Evolutionary conservation across 106 monocot genomes (phyloP).

Genomic region (Gastrodia elata): DNA sequence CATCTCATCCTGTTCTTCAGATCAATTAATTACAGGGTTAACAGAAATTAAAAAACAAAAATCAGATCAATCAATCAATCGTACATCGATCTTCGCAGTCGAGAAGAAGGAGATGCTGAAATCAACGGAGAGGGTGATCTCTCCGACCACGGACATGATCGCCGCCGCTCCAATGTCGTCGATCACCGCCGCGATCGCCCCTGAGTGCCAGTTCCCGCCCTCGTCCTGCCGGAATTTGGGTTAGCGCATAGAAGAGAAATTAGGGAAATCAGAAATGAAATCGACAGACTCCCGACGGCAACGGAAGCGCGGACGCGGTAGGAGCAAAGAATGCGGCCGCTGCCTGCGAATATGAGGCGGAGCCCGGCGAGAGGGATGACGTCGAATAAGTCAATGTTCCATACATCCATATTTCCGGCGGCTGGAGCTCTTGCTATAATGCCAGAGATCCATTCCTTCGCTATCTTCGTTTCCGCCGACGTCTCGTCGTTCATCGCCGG

Average conservation of each 20-base stretch:
- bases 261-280: not conserved
- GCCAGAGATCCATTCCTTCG: conserved; percentile 19
- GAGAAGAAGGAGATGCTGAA: conserved; percentile 53
- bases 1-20: conserved; percentile 26
- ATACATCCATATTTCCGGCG: conserved; percentile 3
- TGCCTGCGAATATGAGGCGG: conserved; percentile 12
- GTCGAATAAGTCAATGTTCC: conserved; percentile 27
- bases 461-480: not conserved
- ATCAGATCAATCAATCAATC: not conserved
- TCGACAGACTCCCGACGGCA: conserved; percentile 13
- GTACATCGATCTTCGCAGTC: conserved; percentile 34
- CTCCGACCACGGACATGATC: conserved; percentile 32
- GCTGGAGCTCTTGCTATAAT: not conserved
- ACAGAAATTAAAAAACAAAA: not conserved
- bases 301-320: conserved; percentile 32
- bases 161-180: conserved; percentile 57
- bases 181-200: conserved; percentile 40
- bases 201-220: conserved; percentile 44
- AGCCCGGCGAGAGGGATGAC: conserved; percentile 19
- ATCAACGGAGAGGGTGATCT: conserved; percentile 42
- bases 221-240: conserved; percentile 20
- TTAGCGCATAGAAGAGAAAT: not conserved
- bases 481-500: not conserved
- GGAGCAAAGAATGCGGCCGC: conserved; percentile 29
- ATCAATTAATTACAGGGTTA: not conserved